These are phyloP conservation scores for Apiospora sp. DNA, from an alignment of 2,329 filamentous ascomycete species.

Conservation along the genomic window DNA sequence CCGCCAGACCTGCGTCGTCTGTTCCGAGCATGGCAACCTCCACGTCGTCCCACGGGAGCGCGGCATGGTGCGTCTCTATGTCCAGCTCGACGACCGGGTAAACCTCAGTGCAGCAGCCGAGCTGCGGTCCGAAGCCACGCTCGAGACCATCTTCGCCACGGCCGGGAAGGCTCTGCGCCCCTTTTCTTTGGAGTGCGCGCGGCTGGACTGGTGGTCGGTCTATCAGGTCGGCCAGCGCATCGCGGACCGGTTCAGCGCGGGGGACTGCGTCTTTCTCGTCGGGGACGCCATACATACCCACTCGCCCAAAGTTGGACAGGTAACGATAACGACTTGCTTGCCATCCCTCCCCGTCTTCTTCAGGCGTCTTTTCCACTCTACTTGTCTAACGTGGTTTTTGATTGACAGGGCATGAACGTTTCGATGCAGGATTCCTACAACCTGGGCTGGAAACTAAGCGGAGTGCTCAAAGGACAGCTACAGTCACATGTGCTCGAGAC, in stretches of 20 bases:
- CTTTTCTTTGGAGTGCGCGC: conserved; percentile 54
- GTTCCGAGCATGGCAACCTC: conserved; percentile 44
- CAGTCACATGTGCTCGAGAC: conserved; percentile 52
- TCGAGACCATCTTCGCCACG: conserved; percentile 41
- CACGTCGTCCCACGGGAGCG: conserved; percentile 42
- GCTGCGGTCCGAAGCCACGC: conserved; percentile 41
- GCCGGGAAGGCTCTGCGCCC: conserved; percentile 40
- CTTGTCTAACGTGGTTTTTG: background rate
- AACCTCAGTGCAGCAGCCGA: conserved; percentile 33
- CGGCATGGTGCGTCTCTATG: conserved; percentile 33
- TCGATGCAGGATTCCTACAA: conserved; percentile 60
- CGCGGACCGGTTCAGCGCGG: conserved; percentile 45
- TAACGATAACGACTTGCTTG: too few species aligned
- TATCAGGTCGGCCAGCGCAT: conserved; percentile 40
- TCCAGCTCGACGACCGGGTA: conserved; percentile 26
- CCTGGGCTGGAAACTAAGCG: conserved; percentile 61
- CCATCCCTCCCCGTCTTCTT: conserved; percentile 37
- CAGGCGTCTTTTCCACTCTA: conserved; percentile 39
- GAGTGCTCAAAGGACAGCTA: conserved; percentile 45
- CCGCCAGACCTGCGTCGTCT: conserved; percentile 37
- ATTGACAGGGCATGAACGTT: background rate
- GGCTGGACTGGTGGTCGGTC: conserved; percentile 43
- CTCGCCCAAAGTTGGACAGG: conserved; percentile 56
- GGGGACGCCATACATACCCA: conserved; percentile 67
- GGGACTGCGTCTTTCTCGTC: conserved; percentile 59